Conservation (phyloP, 495 filamentous ascomycete species). For the Daldinia childiae region DNA sequence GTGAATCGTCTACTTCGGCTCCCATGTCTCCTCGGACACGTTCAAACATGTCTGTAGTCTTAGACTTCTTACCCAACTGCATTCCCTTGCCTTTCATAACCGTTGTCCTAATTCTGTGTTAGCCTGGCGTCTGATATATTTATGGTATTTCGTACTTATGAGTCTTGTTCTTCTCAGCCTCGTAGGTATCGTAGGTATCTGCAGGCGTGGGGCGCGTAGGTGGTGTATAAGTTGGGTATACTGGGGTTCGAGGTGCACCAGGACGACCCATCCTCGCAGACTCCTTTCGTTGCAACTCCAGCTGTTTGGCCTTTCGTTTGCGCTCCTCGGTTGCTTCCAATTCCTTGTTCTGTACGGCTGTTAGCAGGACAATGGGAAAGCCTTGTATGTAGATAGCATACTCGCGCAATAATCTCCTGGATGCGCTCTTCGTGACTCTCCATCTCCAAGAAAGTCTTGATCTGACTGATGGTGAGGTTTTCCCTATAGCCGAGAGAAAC, state of each 20-base stretch:
- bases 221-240: conserved; percentile 90
- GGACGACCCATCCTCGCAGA: conserved; percentile 65
- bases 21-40: conserved; percentile 90
- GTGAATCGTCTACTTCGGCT: conserved; percentile 76
- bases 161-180: conserved; percentile 94
- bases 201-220: conserved; percentile 74
- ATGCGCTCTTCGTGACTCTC: conserved; percentile 98
- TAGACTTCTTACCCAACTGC: conserved; percentile 98
- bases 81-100: conserved; percentile 93
- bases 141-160: conserved; percentile 65
- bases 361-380: conserved; percentile 40
- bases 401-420: conserved; percentile 94
- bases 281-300: conserved; percentile 98
- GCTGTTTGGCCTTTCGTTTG: conserved; percentile 96
- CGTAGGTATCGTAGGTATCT: conserved; percentile 90
- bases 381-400: conserved; percentile 51
- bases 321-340: conserved; percentile 96
- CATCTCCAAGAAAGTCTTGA: conserved; percentile 99
- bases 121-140: conserved; percentile 18
- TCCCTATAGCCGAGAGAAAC: conserved; percentile 95
- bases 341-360: conserved; percentile 84
- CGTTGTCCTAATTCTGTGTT: conserved; percentile 53
- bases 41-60: conserved; percentile 95
- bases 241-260: conserved; percentile 71
- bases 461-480: conserved; percentile 92